Percentiles rank a stretch among this genome's conserved stretches.
These are phyloP conservation scores for Iodosphaeria phyllophila DNA, from an alignment of 2,329 filamentous ascomycete genomes.

Conservation along the genomic window DNA sequence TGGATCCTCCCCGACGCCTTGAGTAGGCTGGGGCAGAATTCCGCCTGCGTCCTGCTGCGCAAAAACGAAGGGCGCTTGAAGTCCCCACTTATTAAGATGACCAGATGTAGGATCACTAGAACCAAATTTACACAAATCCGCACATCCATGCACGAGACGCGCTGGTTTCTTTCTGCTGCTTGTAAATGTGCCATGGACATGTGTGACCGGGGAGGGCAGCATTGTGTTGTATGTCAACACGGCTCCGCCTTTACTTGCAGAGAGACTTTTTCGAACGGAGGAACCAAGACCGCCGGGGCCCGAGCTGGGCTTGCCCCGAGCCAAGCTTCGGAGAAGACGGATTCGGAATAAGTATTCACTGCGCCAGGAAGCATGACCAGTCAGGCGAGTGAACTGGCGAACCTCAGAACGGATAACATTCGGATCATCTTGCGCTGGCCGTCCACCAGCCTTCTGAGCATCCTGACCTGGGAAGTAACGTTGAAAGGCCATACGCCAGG, in stretches of 20 bases:
- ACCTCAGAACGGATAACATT: conserved; percentile 49
- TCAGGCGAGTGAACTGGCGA: conserved; percentile 68
- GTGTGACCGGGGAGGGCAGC: conserved; percentile 59
- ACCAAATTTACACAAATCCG: conserved; percentile 61
- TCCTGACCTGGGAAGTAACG: conserved; percentile 73
- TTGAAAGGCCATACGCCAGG: conserved; percentile 83
- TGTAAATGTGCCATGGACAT: conserved; percentile 59
- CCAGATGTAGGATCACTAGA: conserved; percentile 61
- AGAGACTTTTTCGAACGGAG: conserved; percentile 26
- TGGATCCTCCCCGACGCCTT: conserved; percentile 63
- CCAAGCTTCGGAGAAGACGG: conserved; percentile 61
- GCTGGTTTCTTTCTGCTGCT: conserved; percentile 54
- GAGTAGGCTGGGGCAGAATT: conserved; percentile 56
- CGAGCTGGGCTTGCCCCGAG: conserved; percentile 56
- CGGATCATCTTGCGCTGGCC: conserved; percentile 24
- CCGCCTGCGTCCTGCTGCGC: too few species aligned
- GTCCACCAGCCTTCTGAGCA: conserved; percentile 17
- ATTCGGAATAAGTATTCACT: conserved; percentile 89
- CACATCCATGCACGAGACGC: conserved; percentile 65
- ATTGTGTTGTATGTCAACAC: conserved; percentile 77
- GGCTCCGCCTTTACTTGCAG: conserved; percentile 48
- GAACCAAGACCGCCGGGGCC: conserved; percentile 28
- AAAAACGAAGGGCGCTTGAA: conserved; percentile 56
- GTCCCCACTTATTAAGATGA: conserved; percentile 67
- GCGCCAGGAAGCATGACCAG: conserved; percentile 74